Evolutionary conservation across 1,139 yeast species (phyloP), one percentile per base, ranked within the genome.

Genomic region (Pichia sp.): DNA sequence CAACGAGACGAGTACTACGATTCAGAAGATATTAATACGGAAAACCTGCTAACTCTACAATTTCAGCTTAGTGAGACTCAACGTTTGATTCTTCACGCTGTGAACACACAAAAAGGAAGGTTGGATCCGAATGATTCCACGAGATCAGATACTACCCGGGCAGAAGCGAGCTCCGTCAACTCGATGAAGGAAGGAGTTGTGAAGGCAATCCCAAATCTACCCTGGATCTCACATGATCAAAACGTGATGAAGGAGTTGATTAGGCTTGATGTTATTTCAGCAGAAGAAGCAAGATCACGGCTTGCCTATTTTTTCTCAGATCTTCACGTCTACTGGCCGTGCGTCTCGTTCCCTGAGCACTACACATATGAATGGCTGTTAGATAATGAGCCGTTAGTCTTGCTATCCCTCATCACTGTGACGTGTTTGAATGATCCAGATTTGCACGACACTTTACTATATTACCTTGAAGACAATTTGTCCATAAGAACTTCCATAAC

Each of bases 261-360:
- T 41, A 65, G 63, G 47, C 58, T 68, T 41, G 64, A 63, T 10
- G 62, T 71, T 4, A 47, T 70, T 6, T 54, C 65, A 2, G 55
- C 57, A 10, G 60, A 60, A 19, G 65, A 63, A 18, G 70, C 77
- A 3, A 63, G 63, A 39, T 53, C 56, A 12, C 66, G 78, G 55
- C 74, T 66, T 54, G 59, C 65, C 3, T 66, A 62, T 18, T 79
- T 78, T 54, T 57, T 70, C 12, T 55, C 66, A 10, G 69, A 74
- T 9, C 68, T 79, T 64, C 62, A 75, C 13, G 69, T 74, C 3
- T 76, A 68, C 60, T 76, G 78, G 70, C 83, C 84, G 5, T 70
- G 76, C 28, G 66, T 76, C 3, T 70, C 78, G 13, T 65, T 78
- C 26, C 73, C 81, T 0, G 47, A 60, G 2, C 60, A 65, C 18